Base-by-base conservation (phyloP, 495 filamentous ascomycete genomes). In the Aspergillus wentii region DNA sequence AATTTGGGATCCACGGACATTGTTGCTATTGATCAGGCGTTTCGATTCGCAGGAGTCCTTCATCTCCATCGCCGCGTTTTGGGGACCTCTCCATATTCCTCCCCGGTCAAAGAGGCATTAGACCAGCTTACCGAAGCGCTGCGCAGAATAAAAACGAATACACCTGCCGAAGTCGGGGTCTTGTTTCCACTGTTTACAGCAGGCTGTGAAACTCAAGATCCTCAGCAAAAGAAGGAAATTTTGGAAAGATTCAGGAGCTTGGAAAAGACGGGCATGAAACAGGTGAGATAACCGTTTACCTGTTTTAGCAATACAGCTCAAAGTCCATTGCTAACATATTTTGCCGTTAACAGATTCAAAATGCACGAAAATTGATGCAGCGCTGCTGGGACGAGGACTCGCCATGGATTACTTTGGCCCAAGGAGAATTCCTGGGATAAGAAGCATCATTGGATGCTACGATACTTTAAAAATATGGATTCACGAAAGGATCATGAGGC, bases 171-270 rank as follows among this genome's bases (percentile, higher is more conserved):
- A 58, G 79, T 79, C 3, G 87, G 83, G 51, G 66, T 88, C 5
- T 52, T 94, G 31, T 90, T 94, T 37, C 88, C 88, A 1, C 75
- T 94, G 59, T 92, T 94, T 58, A 85, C 83, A 7, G 88, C 86
- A 4, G 88, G 88, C 1, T 90, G 85, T 51, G 86, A 92, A 51
- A 76, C 80, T 3, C 54, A 63, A 30, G 72, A 80, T 30, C 41
- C 59, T 18, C 53, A 54, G 8, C 76, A 83, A 37, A 64, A 81
- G 25, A 51, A 61, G 15, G 72, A 78, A 42, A 79, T 90, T 13
- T 64, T 86, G 48, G 73, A 79, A 44, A 62, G 88, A 32, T 70
- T 94, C 56, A 69, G 72, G 52, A 72, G 71, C 30, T 69, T 90
- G 14, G 87, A 92, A 61, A 75, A 75, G 18, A 79, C 76, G 40